A percentile compares a stretch with the other conserved stretches of the same genome.
phyloP scores from a whole-genome alignment of 306 rosid genomes.

The Fragaria vesca region DNA sequence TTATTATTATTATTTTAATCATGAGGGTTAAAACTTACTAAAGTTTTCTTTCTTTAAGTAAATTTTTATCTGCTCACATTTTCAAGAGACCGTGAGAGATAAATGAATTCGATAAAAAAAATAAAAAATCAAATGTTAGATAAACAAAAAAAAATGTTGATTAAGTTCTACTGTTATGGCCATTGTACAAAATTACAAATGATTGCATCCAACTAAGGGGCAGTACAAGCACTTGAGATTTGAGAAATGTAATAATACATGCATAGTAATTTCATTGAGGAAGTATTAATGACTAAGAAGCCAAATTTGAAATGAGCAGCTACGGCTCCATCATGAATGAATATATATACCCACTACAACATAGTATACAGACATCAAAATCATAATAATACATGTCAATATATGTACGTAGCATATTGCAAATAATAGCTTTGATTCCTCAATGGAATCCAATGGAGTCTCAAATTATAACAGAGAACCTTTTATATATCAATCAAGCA shows the following conservation, averaged over 20 bases:
- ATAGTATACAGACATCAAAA: background rate
- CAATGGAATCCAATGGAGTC: conserved; percentile 53
- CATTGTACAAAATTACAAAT: background rate
- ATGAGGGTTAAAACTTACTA: background rate
- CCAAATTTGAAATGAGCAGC: conserved; percentile 12
- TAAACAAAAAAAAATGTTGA: background rate
- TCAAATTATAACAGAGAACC: conserved; percentile 25
- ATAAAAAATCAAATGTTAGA: too few relatives aligned
- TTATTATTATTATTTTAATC: background rate
- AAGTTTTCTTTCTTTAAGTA: conserved; percentile 22
- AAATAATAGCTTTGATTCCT: conserved; percentile 1
- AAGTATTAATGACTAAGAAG: background rate
- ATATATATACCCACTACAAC: background rate
- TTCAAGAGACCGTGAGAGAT: background rate
- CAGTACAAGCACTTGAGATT: background rate
- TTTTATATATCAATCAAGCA: conserved; percentile 15
- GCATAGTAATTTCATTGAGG: background rate
- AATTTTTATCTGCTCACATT: background rate
- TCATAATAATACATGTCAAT: conserved; percentile 7
- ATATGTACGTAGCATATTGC: background rate
- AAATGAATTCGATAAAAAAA: background rate
- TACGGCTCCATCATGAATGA: background rate
- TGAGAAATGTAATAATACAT: background rate
- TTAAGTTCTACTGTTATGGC: background rate
- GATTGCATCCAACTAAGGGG: background rate